Base-by-base conservation (phyloP, 23 red algal genomes). In the Porphyridium purpureum region DNA sequence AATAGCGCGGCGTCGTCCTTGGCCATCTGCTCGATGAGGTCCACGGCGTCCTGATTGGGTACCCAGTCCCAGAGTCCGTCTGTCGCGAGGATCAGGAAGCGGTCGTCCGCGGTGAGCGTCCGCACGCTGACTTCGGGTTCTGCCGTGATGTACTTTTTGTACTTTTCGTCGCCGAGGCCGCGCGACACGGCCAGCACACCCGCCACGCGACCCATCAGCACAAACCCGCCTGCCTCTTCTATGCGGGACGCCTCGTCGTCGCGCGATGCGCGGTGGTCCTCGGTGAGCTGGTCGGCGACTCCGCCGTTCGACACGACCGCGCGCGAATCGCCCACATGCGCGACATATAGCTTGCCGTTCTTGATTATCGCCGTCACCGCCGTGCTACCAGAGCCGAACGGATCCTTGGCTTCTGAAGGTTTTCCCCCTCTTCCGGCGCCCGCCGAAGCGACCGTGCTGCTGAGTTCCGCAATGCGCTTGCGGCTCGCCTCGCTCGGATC, bases 11-110 rank as follows among this genome's bases (percentile, higher is more conserved):
- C 35, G 1, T 33, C 24, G 17, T 62, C 33, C 31, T 44, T 44
- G 30, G 29, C 33, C 31, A n/a, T 7, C 31, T 54, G 27, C 0
- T 24, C 17, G 7, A 57, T 47, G 31, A 38, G 29, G 15, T 69
- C 54, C 19, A 75, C 80, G 9, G 54, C 59, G 25, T 29, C 50
- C 8, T 50, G 50, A 38, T 63, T 64, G 2, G 30, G 24, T 5
- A 75, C 31, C 30, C 54, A 14, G 54, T 87, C 70, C 81, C 81
- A 87, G 29, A 87, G 66, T 20, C 81, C 81, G 49, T 87, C 81
- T 26, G 62, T 72, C 11, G 69, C 81, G 1, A 87, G 41, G 17
- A 87, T 35, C 17, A 77, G 62, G 29, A 68, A 36, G 29, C 15
- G 19, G 11, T 15, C 3, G 53, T n/a, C 48, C 1, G 23, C 5